Evolutionary conservation across 2,329 filamentous ascomycete genomes (phyloP).

Genomic region (Emmonsiellopsis sp.): DNA sequence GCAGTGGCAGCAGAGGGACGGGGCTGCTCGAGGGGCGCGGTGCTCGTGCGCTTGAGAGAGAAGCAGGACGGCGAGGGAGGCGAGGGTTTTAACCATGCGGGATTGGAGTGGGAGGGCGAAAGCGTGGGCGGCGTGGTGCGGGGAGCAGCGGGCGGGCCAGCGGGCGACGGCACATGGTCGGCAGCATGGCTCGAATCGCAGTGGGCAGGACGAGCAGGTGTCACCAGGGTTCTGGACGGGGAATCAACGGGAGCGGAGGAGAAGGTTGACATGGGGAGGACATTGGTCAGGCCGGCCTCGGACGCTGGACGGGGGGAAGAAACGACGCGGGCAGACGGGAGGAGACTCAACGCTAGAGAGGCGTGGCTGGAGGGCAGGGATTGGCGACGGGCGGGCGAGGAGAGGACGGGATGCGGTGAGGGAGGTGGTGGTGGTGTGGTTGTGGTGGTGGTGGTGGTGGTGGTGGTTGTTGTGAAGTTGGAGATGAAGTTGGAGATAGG

Average conservation of each 20-base stretch:
- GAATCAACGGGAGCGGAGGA: conserved; percentile 33
- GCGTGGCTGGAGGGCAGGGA: background rate
- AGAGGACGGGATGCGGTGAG: no score
- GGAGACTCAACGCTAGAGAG: background rate
- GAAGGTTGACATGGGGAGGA: conserved; percentile 42
- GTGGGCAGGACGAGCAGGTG: conserved; percentile 31
- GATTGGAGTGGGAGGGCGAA: conserved; percentile 24
- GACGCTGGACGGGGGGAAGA: background rate
- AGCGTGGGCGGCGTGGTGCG: conserved; percentile 5
- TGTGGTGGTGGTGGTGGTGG: no score
- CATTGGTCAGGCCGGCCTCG: conserved; percentile 34
- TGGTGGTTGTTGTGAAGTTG: no score
- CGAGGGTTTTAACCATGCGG: conserved; percentile 23
- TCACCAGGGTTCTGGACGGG: conserved; percentile 35
- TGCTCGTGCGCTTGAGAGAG: conserved; percentile 28
- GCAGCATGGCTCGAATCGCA: conserved; percentile 25
- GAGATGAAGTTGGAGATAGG: no score
- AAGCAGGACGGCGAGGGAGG: conserved; percentile 15
- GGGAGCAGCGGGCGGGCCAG: background rate
- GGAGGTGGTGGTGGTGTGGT: no score
- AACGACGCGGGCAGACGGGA: background rate
- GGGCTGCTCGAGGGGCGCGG: conserved; percentile 20
- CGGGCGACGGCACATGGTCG: conserved; percentile 1
- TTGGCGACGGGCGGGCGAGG: background rate
- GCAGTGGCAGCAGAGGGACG: conserved; percentile 15